A percentile compares a stretch with the other conserved stretches of the same genome.
Conservation (phyloP, 257 asterid genomes). For the Solanum pennellii region DNA sequence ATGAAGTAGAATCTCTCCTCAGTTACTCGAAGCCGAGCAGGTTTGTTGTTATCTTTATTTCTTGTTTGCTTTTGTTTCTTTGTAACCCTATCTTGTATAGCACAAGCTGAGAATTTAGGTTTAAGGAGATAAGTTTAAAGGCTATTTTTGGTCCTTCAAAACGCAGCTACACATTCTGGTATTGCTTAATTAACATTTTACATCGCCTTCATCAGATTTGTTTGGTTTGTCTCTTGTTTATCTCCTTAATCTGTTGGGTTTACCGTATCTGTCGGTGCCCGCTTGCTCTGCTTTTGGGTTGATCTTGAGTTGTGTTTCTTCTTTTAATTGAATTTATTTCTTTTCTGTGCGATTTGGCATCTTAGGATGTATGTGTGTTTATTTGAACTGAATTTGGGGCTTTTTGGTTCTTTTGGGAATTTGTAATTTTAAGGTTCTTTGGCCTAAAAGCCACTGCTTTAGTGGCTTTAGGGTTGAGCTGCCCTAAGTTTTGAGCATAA, state of each 20-base stretch:
- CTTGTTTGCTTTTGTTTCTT: background rate
- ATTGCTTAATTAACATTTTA: background rate
- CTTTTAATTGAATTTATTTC: background rate
- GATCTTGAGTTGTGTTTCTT: background rate
- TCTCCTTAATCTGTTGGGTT: background rate
- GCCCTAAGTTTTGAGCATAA: background rate
- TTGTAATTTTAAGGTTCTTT: background rate
- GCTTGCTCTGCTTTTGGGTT: background rate
- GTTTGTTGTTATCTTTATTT: background rate
- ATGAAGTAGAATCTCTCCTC: background rate
- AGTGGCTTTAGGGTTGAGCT: background rate
- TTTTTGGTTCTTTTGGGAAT: background rate
- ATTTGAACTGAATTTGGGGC: background rate
- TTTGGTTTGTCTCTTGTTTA: background rate
- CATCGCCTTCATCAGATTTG: background rate
- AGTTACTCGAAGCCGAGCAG: background rate
- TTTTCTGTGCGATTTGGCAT: background rate
- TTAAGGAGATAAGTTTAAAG: background rate
- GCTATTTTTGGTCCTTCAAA: background rate
- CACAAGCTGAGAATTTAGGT: background rate
- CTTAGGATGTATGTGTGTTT: background rate
- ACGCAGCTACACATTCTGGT: background rate
- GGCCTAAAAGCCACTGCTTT: background rate
- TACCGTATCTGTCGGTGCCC: background rate
- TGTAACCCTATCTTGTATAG: background rate